These are phyloP conservation scores for Furcasterigmium sp. DNA, from an alignment of 2,329 filamentous ascomycete species.

Conservation along the genomic window DNA sequence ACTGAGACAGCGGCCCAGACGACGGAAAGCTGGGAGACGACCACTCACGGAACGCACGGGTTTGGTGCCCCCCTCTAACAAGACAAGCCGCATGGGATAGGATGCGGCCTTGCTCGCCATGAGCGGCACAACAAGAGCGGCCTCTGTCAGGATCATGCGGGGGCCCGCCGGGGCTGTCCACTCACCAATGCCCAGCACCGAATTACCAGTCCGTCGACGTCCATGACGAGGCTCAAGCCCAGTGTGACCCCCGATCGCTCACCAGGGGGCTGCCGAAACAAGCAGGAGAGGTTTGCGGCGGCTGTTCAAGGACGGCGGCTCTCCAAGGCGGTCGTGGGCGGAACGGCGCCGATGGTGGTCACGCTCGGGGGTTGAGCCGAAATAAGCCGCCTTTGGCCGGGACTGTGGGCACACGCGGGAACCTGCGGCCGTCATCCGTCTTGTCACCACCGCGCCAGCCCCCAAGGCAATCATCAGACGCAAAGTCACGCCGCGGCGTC, in stretches of 20 bases:
- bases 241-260: constrained; percentile 2
- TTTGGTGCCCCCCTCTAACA: too few species aligned
- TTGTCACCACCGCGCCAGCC: too few species aligned
- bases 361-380: constrained; percentile 22
- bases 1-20: too few species aligned
- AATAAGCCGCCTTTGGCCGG: constrained; percentile 35
- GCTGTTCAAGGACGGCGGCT: constrained; percentile 5
- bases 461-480: too few species aligned
- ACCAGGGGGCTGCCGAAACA: constrained; percentile 4
- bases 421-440: too few species aligned
- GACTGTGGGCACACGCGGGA: constrained; percentile 6
- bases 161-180: constrained; percentile 1
- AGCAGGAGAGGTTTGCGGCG: constrained; percentile 13
- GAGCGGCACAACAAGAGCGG: too few species aligned
- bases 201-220: not conserved
- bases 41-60: too few species aligned
- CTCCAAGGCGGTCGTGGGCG: constrained; percentile 9
- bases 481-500: too few species aligned
- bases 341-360: constrained; percentile 13
- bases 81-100: too few species aligned
- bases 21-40: too few species aligned
- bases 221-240: constrained; percentile 4
- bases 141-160: not conserved
- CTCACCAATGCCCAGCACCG: constrained; percentile 3
- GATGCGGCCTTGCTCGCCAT: too few species aligned